Conservation (phyloP, 208 protist species). For the Leishmania aethiopica region DNA sequence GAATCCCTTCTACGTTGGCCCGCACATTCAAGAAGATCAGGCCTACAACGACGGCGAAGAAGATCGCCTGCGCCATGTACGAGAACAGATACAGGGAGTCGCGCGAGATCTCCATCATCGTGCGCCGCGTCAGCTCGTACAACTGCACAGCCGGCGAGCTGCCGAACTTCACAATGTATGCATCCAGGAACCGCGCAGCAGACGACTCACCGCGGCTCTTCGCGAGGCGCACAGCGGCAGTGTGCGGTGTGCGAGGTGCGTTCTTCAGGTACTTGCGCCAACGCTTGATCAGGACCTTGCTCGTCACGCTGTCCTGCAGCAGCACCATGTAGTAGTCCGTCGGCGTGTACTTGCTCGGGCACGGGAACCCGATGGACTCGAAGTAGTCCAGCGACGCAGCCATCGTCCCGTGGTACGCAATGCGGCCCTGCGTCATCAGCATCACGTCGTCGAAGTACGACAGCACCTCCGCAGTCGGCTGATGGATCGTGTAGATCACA, state of each 20-base stretch:
- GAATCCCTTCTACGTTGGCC: constrained; percentile 50
- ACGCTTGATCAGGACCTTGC: constrained; percentile 61
- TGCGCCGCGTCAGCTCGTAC: constrained; percentile 51
- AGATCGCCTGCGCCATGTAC: constrained; percentile 47
- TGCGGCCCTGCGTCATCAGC: constrained; percentile 77
- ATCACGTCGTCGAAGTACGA: constrained; percentile 92
- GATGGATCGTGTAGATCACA: constrained; percentile 95
- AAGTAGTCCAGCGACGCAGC: constrained; percentile 79
- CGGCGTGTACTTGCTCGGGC: constrained; percentile 76
- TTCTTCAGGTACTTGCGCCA: constrained; percentile 71
- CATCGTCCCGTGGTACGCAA: constrained; percentile 87
- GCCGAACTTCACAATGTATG: constrained; percentile 50
- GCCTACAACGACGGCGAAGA: constrained; percentile 67
- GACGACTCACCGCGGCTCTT: constrained; percentile 33
- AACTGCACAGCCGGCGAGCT: constrained; percentile 61
- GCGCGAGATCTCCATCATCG: constrained; percentile 40
- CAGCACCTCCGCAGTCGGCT: constrained; percentile 92
- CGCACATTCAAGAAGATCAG: constrained; percentile 73
- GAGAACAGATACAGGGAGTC: constrained; percentile 54
- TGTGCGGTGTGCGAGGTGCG: constrained; percentile 50
- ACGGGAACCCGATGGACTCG: constrained; percentile 69
- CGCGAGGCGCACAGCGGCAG: constrained; percentile 48
- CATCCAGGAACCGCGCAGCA: constrained; percentile 50
- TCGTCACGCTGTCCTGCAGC: constrained; percentile 62
- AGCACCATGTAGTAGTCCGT: constrained; percentile 91